phyloP scores from a whole-genome alignment of 2,329 filamentous ascomycete species.

The Ustilaginoidea virens region DNA sequence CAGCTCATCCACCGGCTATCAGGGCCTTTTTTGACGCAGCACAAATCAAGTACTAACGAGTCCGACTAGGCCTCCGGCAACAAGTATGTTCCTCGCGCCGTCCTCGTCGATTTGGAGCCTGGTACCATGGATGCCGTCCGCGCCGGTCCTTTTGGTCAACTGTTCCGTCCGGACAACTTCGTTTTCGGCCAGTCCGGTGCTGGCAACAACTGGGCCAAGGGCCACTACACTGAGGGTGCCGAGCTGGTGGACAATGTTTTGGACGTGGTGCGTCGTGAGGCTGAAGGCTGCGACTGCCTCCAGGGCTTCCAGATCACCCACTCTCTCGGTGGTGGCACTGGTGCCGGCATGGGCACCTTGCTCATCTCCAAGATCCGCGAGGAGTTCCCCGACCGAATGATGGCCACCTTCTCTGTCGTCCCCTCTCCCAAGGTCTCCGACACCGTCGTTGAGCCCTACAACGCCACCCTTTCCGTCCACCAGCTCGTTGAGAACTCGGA shows the following conservation, averaged over 20 bases:
- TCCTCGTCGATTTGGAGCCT: conserved; percentile 98
- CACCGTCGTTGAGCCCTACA: conserved; percentile 99
- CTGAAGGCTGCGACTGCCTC: conserved; percentile 97
- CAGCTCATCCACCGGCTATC: neutral
- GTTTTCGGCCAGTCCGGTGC: conserved; percentile 99
- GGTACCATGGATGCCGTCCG: conserved; percentile 99
- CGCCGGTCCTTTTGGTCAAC: conserved; percentile 92
- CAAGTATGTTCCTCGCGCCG: conserved; percentile 98
- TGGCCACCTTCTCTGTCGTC: conserved; percentile 98
- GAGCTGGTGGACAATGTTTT: conserved; percentile 97
- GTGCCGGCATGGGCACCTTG: conserved; percentile 99
- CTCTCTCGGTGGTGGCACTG: conserved; percentile 98
- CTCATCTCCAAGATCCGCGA: conserved; percentile 99
- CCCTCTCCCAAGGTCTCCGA: conserved; percentile 99
- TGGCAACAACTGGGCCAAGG: conserved; percentile 99
- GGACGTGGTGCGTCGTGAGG: conserved; percentile 96
- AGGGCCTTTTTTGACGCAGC: no score
- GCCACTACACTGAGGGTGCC: conserved; percentile 99
- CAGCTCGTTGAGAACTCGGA: conserved; percentile 99
- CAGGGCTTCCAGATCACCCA: conserved; percentile 99
- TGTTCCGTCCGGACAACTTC: conserved; percentile 99
- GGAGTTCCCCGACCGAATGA: conserved; percentile 99
- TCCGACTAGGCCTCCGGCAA: conserved; percentile 94
- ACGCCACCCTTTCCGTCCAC: conserved; percentile 96
- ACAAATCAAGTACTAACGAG: no score